Conservation (phyloP, 257 asterid genomes). For the Agastache rugosa region DNA sequence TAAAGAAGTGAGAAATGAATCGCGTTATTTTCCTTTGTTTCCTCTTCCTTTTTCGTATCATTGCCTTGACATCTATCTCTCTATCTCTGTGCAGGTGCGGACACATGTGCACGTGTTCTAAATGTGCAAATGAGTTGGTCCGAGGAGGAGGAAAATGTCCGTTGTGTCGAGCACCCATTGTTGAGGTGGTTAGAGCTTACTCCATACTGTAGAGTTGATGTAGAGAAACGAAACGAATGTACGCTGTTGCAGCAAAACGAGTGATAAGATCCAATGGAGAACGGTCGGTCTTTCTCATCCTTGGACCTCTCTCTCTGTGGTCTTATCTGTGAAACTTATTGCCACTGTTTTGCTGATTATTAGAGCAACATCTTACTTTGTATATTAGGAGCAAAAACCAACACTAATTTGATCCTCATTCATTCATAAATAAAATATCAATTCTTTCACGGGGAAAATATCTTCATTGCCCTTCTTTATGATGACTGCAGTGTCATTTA, state of each 20-base stretch:
- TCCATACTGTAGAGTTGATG: slow-evolving; percentile 63
- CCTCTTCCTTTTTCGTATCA: neutral
- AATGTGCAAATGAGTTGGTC: slow-evolving; percentile 86
- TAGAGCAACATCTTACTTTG: slow-evolving; percentile 47
- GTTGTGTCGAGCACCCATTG: slow-evolving; percentile 88
- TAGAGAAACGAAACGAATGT: slow-evolving; percentile 18
- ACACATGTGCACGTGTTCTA: slow-evolving; percentile 97
- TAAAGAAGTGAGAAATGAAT: slow-evolving; percentile 28
- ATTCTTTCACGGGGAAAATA: slow-evolving; percentile 40
- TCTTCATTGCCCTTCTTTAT: neutral
- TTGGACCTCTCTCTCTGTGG: slow-evolving; percentile 35
- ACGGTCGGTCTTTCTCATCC: slow-evolving; percentile 38
- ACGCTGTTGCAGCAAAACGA: neutral
- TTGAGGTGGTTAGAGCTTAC: slow-evolving; percentile 96
- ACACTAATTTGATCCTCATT: slow-evolving; percentile 51
- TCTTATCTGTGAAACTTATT: slow-evolving; percentile 22
- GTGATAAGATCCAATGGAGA: slow-evolving; percentile 38
- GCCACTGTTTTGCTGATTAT: slow-evolving; percentile 46
- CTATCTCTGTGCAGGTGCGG: slow-evolving; percentile 68
- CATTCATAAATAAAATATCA: slow-evolving; percentile 55
- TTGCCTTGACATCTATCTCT: neutral
- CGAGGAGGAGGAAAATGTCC: slow-evolving; percentile 92
- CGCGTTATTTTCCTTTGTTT: neutral
- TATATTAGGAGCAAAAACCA: slow-evolving; percentile 47
- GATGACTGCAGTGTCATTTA: neutral